Conservation (phyloP, 768 basidiomycete genomes). For the Calocybe indica region DNA sequence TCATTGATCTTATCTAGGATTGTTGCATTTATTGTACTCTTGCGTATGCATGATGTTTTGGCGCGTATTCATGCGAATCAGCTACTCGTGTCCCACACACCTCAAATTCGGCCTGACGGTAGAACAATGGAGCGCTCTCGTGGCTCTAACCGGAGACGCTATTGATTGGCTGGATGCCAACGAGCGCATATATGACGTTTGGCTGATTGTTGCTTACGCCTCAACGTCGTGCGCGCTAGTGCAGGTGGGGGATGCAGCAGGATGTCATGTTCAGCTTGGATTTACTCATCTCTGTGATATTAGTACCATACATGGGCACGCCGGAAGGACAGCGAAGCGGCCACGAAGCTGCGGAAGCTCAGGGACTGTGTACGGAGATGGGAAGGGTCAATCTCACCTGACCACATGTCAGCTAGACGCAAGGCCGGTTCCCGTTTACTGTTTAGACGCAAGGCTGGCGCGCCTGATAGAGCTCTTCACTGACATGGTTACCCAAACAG, state of each 20-base stretch:
- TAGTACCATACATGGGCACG: slow-evolving; percentile 95
- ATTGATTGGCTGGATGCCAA: slow-evolving; percentile 89
- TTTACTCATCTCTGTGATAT: slow-evolving; percentile 5
- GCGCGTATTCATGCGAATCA: slow-evolving; percentile 98
- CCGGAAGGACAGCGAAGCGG: slow-evolving; percentile 70
- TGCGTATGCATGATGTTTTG: slow-evolving; percentile 96
- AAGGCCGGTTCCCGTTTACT: slow-evolving; percentile 51
- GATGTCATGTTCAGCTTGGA: slow-evolving; percentile 1
- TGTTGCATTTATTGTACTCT: slow-evolving; percentile 83
- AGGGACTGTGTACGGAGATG: slow-evolving; percentile 83
- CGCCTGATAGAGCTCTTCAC: slow-evolving; percentile 4
- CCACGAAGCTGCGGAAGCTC: slow-evolving; percentile 68
- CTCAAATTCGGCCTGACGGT: slow-evolving; percentile 82
- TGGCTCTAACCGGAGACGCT: slow-evolving; percentile 66
- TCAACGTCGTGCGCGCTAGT: slow-evolving; percentile 86
- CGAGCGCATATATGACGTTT: slow-evolving; percentile 78
- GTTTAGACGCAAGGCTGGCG: slow-evolving; percentile 1
- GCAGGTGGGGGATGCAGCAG: slow-evolving; percentile 49
- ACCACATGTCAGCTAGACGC: slow-evolving; percentile 91
- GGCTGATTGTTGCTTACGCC: slow-evolving; percentile 83
- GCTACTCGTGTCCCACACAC: slow-evolving; percentile 86
- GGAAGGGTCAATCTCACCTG: slow-evolving; percentile 82
- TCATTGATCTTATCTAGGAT: slow-evolving; percentile 39
- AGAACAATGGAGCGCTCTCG: slow-evolving; percentile 72
- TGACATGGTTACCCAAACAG: slow-evolving; percentile 30